Evolutionary conservation across 306 rosid genomes (phyloP), one percentile per base, ranked within the genome.

Genomic region (Adenanthera pavonina): DNA sequence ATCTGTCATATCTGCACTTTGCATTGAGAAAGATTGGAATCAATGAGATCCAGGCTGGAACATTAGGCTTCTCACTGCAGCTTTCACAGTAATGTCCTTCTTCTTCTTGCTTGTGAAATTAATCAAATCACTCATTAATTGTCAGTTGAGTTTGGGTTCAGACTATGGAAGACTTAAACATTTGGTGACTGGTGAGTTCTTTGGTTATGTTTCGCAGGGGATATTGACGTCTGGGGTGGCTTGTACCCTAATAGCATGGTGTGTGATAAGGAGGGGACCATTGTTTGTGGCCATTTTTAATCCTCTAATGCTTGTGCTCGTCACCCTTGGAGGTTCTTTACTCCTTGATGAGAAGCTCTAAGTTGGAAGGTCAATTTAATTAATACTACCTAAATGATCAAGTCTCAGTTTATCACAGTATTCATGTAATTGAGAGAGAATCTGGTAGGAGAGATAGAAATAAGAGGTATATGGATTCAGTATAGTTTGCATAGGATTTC

Each of bases 11-110:
- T 87, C 81, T 70, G 92, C 92, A n/a, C 57, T 92, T 1, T 87
- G 85, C 67, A 12, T 40, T 53, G 96, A 89, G 59, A 92, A 85
- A 60, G 95, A 92, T 52, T 88, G 85, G 90, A 87, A 38, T 25
- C 87, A 89, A 30, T 94, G 98, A 95, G 91, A 82, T 77, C 44
- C 92, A 13, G 92, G 95, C 61, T 92, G 95, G 97, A 87, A 94
- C 61, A 84, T 94, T 12, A 86, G 92, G 80, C 93, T 94, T 35
- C 80, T 94, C 17, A 66, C 91, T 0, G 94, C 84, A 2, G 81
- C 90, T 69, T 86, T 78, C 35, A 33, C 38, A 15, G 70, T 61
- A 61, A 61, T 51, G 11, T 53, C 60, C 25, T 43, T 43, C 8
- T 43, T 43, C 7, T 43, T 7, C 46, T 7, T 40, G 43, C 6